Base-by-base conservation (phyloP, 768 basidiomycete genomes). In the Astraeus odoratus region DNA sequence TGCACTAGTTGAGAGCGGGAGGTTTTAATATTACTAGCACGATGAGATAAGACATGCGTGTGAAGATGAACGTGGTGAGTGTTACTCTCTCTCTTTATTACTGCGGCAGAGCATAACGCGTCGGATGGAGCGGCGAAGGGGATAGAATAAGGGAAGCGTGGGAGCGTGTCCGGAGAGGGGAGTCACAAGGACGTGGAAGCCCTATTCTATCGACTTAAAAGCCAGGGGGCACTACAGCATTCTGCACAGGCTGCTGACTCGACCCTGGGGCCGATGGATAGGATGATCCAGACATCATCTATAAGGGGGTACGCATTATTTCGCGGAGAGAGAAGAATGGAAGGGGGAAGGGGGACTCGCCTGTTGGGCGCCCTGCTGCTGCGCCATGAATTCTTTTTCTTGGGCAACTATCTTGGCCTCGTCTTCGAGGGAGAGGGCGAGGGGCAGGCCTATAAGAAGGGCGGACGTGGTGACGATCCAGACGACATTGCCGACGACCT, bases 401-500 rank as follows among this genome's bases (percentile, higher is more conserved):
- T 97, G 93, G 38, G 84, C 82, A 9, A 92, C 84, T 46, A 95
- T 78, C 68, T 93, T 92, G 43, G 89, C 86, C 71, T 99, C 96
- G 67, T 96, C 95, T 68, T 99, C 96, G 56, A 98, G 74, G 49
- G 82, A 85, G 55, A 98, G 75, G 4, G 94, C 92, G 50, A 98
- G 74, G 26, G 96, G 96, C 30, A 99, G 73, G 12, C 90, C 96
- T 40, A 99, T 85, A 52, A 99, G 79, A 44, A 99, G 73, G 1
- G 94, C 93, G 35, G 86, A 89, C 8, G 95, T 98, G 44, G 90
- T 93, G 60, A 97, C 72, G 50, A 96, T 76, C 96, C 96, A 99
- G 46, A 94, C 87, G 54, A 92, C 67, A 63, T 86, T 93, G 12
- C 96, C 95, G 26, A 81, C 77, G 41, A 87, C 55, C 67, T 81